Base-by-base conservation (phyloP, 345 rosid genomes). In the Eucalyptus rudis region DNA sequence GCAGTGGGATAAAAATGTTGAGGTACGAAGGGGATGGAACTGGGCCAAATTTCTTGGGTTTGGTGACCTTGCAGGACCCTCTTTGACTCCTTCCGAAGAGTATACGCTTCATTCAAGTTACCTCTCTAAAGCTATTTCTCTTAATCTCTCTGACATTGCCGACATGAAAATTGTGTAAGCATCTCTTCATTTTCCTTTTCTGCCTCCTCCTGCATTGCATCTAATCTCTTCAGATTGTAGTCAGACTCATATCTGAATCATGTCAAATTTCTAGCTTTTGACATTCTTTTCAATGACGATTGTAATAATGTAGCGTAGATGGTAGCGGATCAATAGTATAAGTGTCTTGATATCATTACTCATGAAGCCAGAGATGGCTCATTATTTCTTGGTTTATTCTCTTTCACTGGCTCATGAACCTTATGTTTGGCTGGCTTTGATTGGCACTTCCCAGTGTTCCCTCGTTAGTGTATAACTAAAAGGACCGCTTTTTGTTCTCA, bases 101-200 rank as follows among this genome's bases (percentile, higher is more conserved):
- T 97, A 96, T 90, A 95, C 99, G 25, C 97, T 98, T 89, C 99
- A 98, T 92, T 95, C 99, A 45, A 95, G 99, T 93, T 97, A 95
- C 93, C 97, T 98, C 51, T 93, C 99, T n/a, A 98, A 95, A 94
- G 99, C 99, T 40, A 96, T 96, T 90, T 96, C 99, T 88, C 93
- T 95, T 49, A 97, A 96, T 94, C 97, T 96, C 88, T 98, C 99
- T 19, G 99, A 98, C 92, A 97, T 96, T 89, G 97, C 99, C 80
- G 99, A 98, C 92, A 98, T 97, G 99, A 98, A 97, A 92, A 97
- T 98, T 90, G 94, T 97, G 99, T 98, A 95, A 91, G 99, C 91
- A 83, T 88, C 89, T 86, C 84, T 24, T 54, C 66, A 49, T 64
- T 59, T 89, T 66, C 58, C 54, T 33, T 36, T 88, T 45, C 22